Evolutionary conservation across 805 yeast species (phyloP).

Genomic region (Candida vaughaniae): DNA sequence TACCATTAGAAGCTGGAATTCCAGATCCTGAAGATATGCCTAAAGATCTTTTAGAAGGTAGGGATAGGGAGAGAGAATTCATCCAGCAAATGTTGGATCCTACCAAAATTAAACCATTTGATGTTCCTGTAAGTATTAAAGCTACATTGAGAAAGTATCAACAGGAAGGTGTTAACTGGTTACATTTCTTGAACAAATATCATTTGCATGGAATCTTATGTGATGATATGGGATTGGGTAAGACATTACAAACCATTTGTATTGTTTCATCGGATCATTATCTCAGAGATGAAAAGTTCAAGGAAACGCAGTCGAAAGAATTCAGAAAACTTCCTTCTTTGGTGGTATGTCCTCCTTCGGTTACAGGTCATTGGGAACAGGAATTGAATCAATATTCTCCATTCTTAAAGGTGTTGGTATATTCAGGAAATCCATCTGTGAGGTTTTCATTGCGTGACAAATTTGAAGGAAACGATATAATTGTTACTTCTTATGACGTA

Average conservation of each 20-base stretch:
- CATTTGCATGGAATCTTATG: conserved; percentile 96
- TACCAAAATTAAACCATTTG: conserved; percentile 80
- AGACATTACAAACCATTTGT: conserved; percentile 94
- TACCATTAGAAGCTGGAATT: conserved; percentile 96
- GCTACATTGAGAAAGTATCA: conserved; percentile 94
- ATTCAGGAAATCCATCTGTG: conserved; percentile 88
- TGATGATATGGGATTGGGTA: conserved; percentile 99
- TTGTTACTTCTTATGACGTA: conserved; percentile 94
- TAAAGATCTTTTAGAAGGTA: conserved; percentile 73
- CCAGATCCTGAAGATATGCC: conserved; percentile 95
- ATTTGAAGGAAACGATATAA: conserved; percentile 67
- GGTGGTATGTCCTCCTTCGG: conserved; percentile 93
- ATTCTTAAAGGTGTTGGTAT: conserved; percentile 74
- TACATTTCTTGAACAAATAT: conserved; percentile 90
- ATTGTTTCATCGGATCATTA: conserved; percentile 96
- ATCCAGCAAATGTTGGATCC: conserved; percentile 98
- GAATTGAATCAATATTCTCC: conserved; percentile 91
- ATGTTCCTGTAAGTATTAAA: conserved; percentile 84
- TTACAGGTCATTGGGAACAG: conserved; percentile 99
- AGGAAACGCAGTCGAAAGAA: conserved; percentile 59
- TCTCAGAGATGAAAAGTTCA: conserved; percentile 69
- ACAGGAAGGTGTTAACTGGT: conserved; percentile 98
- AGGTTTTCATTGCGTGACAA: conserved; percentile 56
- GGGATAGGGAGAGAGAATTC: conserved; percentile 92
- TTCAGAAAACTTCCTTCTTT: conserved; percentile 77